phyloP scores from a whole-genome alignment of 805 yeast genomes.

The Clavispora asparagi region DNA sequence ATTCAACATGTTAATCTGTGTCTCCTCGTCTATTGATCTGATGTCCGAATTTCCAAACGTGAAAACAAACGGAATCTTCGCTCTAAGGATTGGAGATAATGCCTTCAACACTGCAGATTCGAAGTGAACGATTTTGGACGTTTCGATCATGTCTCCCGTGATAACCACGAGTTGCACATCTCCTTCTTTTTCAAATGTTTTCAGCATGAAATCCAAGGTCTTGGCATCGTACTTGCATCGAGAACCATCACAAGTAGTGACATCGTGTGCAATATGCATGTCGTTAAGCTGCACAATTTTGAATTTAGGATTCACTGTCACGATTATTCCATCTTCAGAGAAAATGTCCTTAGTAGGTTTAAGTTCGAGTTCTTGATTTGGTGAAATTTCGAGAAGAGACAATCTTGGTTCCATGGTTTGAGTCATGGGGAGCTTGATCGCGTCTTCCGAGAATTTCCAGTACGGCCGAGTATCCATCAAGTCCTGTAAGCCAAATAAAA shows the following conservation, averaged over 20 bases:
- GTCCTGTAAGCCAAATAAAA: constrained; percentile 28
- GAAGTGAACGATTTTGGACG: constrained; percentile 19
- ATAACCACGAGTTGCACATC: constrained; percentile 33
- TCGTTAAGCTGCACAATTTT: constrained; percentile 36
- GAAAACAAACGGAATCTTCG: constrained; percentile 27
- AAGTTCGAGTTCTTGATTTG: constrained; percentile 9
- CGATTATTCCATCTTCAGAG: constrained; percentile 10
- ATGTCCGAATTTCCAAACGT: constrained; percentile 37
- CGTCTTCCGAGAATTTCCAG: constrained; percentile 18
- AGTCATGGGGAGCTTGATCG: constrained; percentile 13
- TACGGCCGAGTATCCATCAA: constrained; percentile 22
- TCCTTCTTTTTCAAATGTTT: constrained; percentile 21
- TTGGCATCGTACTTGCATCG: constrained; percentile 23
- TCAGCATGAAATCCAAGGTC: constrained; percentile 27
- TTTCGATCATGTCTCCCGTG: constrained; percentile 37
- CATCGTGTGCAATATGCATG: constrained; percentile 32
- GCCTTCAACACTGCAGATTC: constrained; percentile 28
- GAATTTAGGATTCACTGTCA: constrained; percentile 17
- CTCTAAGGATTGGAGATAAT: constrained; percentile 28
- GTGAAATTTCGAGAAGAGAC: constrained; percentile 18
- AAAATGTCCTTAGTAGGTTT: not conserved
- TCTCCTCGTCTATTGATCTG: constrained; percentile 2
- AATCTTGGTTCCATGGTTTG: constrained; percentile 13
- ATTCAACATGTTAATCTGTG: constrained; percentile 16
- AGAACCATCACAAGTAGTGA: constrained; percentile 17